Evolutionary conservation across 1,139 yeast species (phyloP).

Genomic region (Meyerozyma athensensis): DNA sequence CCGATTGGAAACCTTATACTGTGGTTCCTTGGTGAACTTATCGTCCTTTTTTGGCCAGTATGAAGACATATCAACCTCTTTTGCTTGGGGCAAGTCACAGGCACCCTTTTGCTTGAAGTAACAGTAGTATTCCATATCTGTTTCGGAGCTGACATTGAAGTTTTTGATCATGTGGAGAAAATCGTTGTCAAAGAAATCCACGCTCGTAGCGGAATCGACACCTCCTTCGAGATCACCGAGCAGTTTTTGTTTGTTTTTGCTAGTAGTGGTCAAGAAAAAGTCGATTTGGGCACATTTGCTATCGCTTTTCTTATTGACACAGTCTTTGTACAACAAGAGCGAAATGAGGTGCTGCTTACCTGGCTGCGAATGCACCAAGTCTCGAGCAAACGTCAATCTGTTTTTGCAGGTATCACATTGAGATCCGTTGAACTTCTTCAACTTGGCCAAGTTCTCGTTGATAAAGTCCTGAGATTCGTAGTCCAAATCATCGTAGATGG

Average conservation of each 20-base stretch:
- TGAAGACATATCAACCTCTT: constrained; percentile 8
- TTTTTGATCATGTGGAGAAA: constrained; percentile 33
- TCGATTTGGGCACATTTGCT: constrained; percentile 31
- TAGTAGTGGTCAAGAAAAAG: constrained; percentile 36
- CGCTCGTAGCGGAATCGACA: constrained; percentile 23
- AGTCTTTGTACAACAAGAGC: constrained; percentile 33
- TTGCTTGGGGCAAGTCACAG: constrained; percentile 11
- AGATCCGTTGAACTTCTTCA: constrained; percentile 25
- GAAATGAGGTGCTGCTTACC: constrained; percentile 33
- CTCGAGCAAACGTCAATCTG: constrained; percentile 28
- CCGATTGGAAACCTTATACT: constrained; percentile 12
- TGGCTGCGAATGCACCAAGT: constrained; percentile 25
- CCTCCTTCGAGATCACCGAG: constrained; percentile 14
- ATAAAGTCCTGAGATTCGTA: constrained; percentile 29
- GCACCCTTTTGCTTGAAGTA: constrained; percentile 10
- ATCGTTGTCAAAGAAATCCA: constrained; percentile 38
- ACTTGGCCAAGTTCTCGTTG: constrained; percentile 19
- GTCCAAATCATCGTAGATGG: constrained; percentile 21
- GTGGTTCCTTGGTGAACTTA: constrained; percentile 8
- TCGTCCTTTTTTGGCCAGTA: constrained; percentile 12
- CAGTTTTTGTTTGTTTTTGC: constrained; percentile 11
- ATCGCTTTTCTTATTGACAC: constrained; percentile 31
- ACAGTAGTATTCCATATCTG: constrained; percentile 12
- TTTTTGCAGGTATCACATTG: constrained; percentile 34
- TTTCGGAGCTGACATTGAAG: constrained; percentile 33